Evolutionary conservation across 768 basidiomycete species (phyloP), one percentile per base, ranked within the genome.

Genomic region (Punctularia strigosozonata): DNA sequence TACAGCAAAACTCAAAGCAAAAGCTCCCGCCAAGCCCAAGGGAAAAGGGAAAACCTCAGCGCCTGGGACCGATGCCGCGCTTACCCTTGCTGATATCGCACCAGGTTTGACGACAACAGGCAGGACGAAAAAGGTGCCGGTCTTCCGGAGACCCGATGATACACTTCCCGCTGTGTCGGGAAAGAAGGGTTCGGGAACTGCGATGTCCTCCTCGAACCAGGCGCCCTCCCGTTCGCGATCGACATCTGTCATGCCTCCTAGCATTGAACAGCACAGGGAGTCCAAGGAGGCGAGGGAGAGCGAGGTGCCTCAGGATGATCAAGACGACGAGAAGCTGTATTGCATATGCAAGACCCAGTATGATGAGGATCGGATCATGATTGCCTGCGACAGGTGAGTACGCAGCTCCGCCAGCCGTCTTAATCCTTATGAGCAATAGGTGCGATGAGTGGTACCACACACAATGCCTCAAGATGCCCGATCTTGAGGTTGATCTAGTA

Each of bases 401-500:
- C 32, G 25, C 22, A 34, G 23, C 26, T 36, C 38, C 26, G 33
- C 26, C 40, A 25, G 33, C 17, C 21, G 6, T 34, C 7, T 34
- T 34, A 6, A 46, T 35, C 32, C 31, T 8, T 1, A 18, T 37
- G 15, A 40, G 26, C 18, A 20, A 18, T 41, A 90, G 89, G 21
- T 94, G 90, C 57, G 90, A 92, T 50, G 85, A 91, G 44, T 95
- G 90, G 90, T 94, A 88, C 55, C 90, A 95, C 54, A 82, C 84
- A 0, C 69, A 75, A 35, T 95, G 90, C 49, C 78, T 92, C 20
- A 63, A 73, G 30, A 82, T 92, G 70, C 73, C 76, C 19, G 88
- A 92, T 43, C 63, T 76, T 5, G 77, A 81, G 47, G 74, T 89
- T 25, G 86, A 91, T 48, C 74, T 95, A 13, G 83, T 95, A 24